Conservation (phyloP, 1,139 yeast species). For the Yueomyces sp. region DNA sequence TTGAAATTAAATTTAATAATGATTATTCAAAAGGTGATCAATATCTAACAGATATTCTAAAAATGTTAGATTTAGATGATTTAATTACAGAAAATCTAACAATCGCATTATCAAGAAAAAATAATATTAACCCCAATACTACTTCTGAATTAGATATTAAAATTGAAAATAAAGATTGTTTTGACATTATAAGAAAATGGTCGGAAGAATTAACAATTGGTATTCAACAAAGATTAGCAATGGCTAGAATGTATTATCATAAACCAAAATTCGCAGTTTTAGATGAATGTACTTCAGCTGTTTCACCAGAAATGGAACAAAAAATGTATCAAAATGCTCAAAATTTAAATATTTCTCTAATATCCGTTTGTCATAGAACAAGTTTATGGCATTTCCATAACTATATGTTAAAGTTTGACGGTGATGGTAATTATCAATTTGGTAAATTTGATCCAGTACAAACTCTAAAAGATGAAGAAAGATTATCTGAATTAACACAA, state of each 20-base stretch:
- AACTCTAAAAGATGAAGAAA: conserved; percentile 60
- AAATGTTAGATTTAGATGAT: conserved; percentile 46
- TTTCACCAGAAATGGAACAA: conserved; percentile 82
- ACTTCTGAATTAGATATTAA: background rate
- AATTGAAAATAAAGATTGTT: conserved; percentile 33
- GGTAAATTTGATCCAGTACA: conserved; percentile 57
- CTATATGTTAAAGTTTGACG: conserved; percentile 70
- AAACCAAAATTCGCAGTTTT: conserved; percentile 85
- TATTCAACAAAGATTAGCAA: conserved; percentile 85
- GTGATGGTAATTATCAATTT: conserved; percentile 65
- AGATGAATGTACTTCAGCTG: conserved; percentile 93
- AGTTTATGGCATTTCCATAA: conserved; percentile 90
- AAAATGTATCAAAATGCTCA: conserved; percentile 83
- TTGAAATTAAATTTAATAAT: conserved; percentile 28
- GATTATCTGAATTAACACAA: conserved; percentile 52
- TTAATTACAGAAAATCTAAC: conserved; percentile 31
- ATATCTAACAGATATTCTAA: conserved; percentile 50
- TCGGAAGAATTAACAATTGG: conserved; percentile 80
- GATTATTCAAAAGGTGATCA: conserved; percentile 39
- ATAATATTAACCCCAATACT: conserved; percentile 4
- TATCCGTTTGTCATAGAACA: conserved; percentile 87
- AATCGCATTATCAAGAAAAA: conserved; percentile 19
- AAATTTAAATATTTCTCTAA: conserved; percentile 62
- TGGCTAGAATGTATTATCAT: conserved; percentile 87
- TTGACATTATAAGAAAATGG: conserved; percentile 72